These are phyloP conservation scores for Pyricularia pennisetigena DNA, from an alignment of 2,329 filamentous ascomycete species.

Conservation along the genomic window DNA sequence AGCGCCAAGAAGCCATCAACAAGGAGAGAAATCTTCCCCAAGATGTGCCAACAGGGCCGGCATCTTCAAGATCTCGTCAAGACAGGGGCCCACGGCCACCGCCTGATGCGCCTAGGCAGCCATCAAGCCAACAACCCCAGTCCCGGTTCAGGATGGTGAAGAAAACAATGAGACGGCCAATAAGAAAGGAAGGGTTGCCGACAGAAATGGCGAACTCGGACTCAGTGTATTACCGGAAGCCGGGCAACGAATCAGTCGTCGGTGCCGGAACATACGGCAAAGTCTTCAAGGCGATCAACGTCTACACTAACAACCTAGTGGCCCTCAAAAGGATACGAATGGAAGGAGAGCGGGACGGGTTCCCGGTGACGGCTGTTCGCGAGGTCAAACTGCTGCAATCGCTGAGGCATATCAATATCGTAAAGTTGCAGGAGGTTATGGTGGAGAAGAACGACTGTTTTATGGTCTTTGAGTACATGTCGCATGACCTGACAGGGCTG, in stretches of 20 bases:
- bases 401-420: slow-evolving; percentile 71
- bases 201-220: slow-evolving; percentile 68
- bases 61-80: slow-evolving; percentile 30
- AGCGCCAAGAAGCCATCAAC: slow-evolving; percentile 11
- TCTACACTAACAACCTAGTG: slow-evolving; percentile 78
- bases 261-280: slow-evolving; percentile 94
- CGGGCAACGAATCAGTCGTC: slow-evolving; percentile 94
- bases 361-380: slow-evolving; percentile 81
- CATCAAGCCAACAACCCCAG: slow-evolving; percentile 19
- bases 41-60: slow-evolving; percentile 43
- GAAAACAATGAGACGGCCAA: slow-evolving; percentile 59
- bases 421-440: slow-evolving; percentile 85
- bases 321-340: slow-evolving; percentile 87
- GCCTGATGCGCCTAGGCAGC: slow-evolving; percentile 12
- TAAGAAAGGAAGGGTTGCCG: slow-evolving; percentile 59
- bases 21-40: slow-evolving; percentile 33
- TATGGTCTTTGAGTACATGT: slow-evolving; percentile 98
- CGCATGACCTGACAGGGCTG: slow-evolving; percentile 89
- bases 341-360: slow-evolving; percentile 86
- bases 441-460: slow-evolving; percentile 98
- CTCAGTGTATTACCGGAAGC: slow-evolving; percentile 90
- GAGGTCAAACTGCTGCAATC: slow-evolving; percentile 91
- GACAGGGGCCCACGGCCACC: slow-evolving; percentile 1
- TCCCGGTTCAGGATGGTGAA: slow-evolving; percentile 52
- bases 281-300: slow-evolving; percentile 87